Base-by-base conservation (phyloP, 495 filamentous ascomycete genomes). In the Apiosordaria backusii region DNA sequence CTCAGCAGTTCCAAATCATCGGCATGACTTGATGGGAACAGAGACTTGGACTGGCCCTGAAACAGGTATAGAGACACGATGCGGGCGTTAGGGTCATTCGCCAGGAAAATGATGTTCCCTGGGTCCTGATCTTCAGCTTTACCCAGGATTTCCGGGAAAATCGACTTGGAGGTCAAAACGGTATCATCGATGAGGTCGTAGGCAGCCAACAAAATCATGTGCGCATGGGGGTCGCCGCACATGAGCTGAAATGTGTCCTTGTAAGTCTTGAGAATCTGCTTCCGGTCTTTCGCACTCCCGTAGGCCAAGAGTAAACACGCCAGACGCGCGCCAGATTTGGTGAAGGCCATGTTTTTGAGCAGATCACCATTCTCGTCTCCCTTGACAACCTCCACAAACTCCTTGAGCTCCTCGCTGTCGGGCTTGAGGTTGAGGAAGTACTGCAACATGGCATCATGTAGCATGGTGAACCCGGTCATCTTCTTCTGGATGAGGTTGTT, bases 401-500 rank as follows among this genome's bases (percentile, higher is more conserved):
- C 93, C 50, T 84, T 90, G 50, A 89, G 83, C 75, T 97, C 94
- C 52, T 87, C 85, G 70, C 86, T 90, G 21, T 88, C 92, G 15
- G 86, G 81, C 60, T 88, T 89, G 57, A 87, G 85, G 73, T 90
- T 93, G 57, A 92, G 82, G 78, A 92, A 95, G 75, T 97, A 98
- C 74, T 99, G 93, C 58, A 97, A 85, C 94, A 98, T 96, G 22
- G 95, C 96, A 68, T 96, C 94, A 76, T 99, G 96, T 4, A 98
- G 84, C 82, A 98, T 93, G 1, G 92, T 96, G 77, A 98, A 99
- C 6, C 90, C 92, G 16, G 92, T 94, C 70, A 91, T 86, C 79
- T 96, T 93, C 84, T 99, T 99, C 80, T 97, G 92, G 62, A 97
- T 83, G 23, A 98, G 85, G 64, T 88, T 85, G 75, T 97, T 96